Conservation (phyloP, 1,284 basidiomycete species). For the Takashimella tepidaria region DNA sequence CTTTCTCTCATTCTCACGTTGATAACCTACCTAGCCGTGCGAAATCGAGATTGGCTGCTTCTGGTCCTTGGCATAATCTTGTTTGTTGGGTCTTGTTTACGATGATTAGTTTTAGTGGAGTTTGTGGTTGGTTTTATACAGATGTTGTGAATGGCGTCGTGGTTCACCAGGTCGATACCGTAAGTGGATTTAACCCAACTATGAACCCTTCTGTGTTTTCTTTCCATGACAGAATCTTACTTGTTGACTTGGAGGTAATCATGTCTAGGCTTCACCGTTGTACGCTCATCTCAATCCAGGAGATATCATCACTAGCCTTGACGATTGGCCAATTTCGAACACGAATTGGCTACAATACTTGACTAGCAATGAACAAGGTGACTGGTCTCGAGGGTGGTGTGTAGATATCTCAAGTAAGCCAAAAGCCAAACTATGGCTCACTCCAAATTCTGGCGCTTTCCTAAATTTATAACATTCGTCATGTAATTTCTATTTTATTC, state of each 20-base stretch:
- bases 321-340: conserved; percentile 17
- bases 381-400: conserved; percentile 30
- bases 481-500: background rate
- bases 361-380: conserved; percentile 12
- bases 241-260: no score
- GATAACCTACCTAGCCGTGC: conserved; percentile 29
- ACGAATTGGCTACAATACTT: conserved; percentile 30
- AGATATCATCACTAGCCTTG: conserved; percentile 36
- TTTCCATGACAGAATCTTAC: no score
- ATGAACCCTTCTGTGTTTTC: no score
- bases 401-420: conserved; percentile 4
- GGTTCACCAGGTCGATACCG: conserved; percentile 27
- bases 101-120: conserved; percentile 16
- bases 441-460: no score
- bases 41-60: conserved; percentile 36
- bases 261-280: conserved; percentile 24
- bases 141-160: conserved; percentile 23
- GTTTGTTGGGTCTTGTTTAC: conserved; percentile 25
- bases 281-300: conserved; percentile 25
- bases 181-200: no score
- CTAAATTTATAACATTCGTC: no score
- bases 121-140: conserved; percentile 28
- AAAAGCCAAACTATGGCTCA: no score
- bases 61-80: conserved; percentile 44
- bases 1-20: conserved; percentile 34